A percentile compares a stretch with the other conserved stretches of the same genome.
phyloP scores from a whole-genome alignment of 1,139 yeast genomes.

The Saccharomyces hybrid region DNA sequence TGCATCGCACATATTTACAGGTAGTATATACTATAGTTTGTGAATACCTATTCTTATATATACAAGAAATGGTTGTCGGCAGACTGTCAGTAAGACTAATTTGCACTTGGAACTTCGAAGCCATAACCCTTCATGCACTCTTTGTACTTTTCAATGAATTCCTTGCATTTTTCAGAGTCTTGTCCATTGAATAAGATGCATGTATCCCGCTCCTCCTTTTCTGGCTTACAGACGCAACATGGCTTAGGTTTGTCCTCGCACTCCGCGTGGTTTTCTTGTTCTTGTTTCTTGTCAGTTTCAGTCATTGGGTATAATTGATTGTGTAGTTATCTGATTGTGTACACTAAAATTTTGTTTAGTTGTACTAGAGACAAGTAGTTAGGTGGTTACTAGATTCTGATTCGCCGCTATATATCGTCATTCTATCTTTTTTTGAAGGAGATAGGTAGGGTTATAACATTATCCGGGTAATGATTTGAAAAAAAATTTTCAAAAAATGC shows the following conservation, averaged over 20 bases:
- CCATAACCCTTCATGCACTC: conserved; percentile 90
- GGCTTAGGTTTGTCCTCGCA: conserved; percentile 65
- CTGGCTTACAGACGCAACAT: conserved; percentile 90
- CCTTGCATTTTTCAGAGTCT: conserved; percentile 76
- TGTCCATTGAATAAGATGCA: conserved; percentile 78
- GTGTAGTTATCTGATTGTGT: neutral
- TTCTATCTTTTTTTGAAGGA: conserved; percentile 1
- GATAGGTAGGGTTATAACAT: neutral
- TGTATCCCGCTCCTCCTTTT: conserved; percentile 78
- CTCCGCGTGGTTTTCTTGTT: conserved; percentile 1
- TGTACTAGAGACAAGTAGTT: neutral
- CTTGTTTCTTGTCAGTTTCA: neutral
- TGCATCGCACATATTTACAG: neutral
- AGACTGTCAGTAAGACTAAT: neutral
- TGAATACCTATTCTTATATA: neutral
- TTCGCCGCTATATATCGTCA: neutral
- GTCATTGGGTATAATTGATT: neutral
- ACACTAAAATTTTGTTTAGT: neutral
- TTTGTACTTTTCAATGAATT: conserved; percentile 64
- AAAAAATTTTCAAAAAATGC: conserved; percentile 12
- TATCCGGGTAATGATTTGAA: neutral
- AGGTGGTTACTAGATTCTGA: neutral
- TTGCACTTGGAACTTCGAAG: conserved; percentile 39
- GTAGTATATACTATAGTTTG: neutral
- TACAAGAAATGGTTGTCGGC: neutral